Evolutionary conservation across 805 yeast species (phyloP), one percentile per base, ranked within the genome.

Genomic region (Wickerhamomyces rabaulensis): DNA sequence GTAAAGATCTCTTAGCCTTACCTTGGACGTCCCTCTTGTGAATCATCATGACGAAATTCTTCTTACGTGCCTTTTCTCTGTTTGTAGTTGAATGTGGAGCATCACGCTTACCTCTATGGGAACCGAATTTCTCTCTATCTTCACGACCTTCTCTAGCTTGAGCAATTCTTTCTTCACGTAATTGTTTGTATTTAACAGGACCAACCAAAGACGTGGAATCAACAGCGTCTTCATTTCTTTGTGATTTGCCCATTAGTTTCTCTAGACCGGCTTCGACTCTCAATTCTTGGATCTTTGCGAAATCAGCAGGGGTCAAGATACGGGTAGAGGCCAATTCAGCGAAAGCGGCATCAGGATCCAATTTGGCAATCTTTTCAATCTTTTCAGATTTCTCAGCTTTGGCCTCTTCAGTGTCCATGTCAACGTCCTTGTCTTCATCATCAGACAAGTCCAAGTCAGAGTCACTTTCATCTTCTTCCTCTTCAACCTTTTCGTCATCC

Each of bases 31-130:
- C 82, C 60, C 81, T 81, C 72, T 92, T 94, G 69, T 94, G 99
- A 57, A 94, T 87, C 92, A 87, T 87, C 99, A 94, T 94, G 64
- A 94, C 92, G 63, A 90, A 94, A 70, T 94, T 94, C 96, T 94
- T 94, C 89, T 89, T 89, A 67, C 98, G 79, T 21, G 90, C 95
- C 79, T 94, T 94, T 69, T 95, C 97, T 68, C 81, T 82, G 67
- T 94, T 94, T 2, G 99, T 94, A 10, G 98, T 91, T 25, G 96
- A 87, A 63, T 85, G 97, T 16, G 78, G 74, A 46, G 77, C 76
- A 21, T 81, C 84, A 50, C 80, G 79, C 67, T 83, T 84, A 60
- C 96, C 95, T 71, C 80, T 87, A 64, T 83, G 80, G 17, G 96
- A 86, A 22, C 97, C 96, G 59, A 82, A 92, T 66, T 84, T 85